These are phyloP conservation scores for Nicotiana attenuata DNA, from an alignment of 257 asterid genomes.

Conservation along the genomic window DNA sequence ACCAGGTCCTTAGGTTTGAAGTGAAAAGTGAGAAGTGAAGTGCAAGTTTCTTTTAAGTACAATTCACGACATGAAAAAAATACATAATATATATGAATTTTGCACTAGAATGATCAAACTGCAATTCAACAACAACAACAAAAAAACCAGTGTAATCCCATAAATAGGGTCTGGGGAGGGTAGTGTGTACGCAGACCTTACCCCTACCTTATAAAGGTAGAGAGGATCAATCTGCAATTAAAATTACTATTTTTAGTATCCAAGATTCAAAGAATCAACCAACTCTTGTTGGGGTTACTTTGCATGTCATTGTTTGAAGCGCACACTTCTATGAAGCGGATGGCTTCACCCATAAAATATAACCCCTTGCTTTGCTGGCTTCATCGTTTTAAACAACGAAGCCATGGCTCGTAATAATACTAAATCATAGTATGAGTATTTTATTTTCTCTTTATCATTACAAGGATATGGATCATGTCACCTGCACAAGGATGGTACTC, in stretches of 20 bases:
- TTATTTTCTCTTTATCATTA: not conserved
- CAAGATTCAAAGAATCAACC: not conserved
- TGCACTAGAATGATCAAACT: not conserved
- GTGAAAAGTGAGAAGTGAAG: no score
- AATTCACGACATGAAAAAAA: not conserved
- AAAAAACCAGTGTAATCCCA: no score
- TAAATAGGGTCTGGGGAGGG: no score
- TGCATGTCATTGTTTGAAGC: not conserved
- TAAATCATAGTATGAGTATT: not conserved
- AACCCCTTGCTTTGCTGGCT: not conserved
- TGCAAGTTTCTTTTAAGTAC: not conserved
- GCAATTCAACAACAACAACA: no score
- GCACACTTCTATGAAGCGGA: not conserved
- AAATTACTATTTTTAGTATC: not conserved
- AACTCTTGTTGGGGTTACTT: not conserved
- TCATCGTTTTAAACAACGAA: not conserved
- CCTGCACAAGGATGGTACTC: conserved; percentile 43
- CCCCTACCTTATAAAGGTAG: no score
- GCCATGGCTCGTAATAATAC: not conserved
- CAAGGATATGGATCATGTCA: conserved; percentile 11
- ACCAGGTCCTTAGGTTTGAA: not conserved
- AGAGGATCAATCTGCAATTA: not conserved
- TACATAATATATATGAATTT: not conserved
- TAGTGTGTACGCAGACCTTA: no score
- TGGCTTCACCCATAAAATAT: not conserved